Conservation (phyloP, 306 rosid genomes). For the Citrullus colocynthis region DNA sequence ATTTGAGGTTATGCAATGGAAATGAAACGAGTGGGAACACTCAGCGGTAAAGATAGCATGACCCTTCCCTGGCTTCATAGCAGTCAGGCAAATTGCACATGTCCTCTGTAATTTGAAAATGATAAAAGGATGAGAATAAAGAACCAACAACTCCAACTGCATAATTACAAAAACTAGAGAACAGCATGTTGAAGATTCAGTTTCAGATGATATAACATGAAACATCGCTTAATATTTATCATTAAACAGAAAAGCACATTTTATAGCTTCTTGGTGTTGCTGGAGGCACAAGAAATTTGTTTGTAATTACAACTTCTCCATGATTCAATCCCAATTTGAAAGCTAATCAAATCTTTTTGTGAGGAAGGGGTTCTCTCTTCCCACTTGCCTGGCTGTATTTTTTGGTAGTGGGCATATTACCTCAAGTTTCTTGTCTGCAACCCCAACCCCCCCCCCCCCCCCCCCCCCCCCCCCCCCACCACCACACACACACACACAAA, state of each 20-base stretch:
- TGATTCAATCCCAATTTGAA: no score
- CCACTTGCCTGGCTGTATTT: no score
- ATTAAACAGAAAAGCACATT: background rate
- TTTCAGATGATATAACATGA: background rate
- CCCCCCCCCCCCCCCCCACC: no score
- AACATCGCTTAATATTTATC: background rate
- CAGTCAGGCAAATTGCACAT: constrained; percentile 13
- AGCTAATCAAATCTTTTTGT: no score
- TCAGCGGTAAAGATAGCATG: constrained; percentile 17
- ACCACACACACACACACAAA: no score
- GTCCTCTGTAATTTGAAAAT: background rate
- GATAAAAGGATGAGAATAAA: background rate
- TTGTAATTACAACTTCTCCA: no score
- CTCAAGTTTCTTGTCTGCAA: no score
- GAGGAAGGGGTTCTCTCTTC: no score
- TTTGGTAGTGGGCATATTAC: no score
- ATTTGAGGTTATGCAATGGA: constrained; percentile 13
- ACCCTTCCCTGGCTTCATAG: constrained; percentile 10
- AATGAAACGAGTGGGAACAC: constrained; percentile 15
- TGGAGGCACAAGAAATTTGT: no score
- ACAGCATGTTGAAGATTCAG: background rate
- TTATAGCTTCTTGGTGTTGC: no score
- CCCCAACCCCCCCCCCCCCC: no score
- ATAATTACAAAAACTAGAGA: background rate
- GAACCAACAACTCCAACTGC: background rate